phyloP scores from a whole-genome alignment of 345 rosid species.

The Eucalyptus erythrocorys region DNA sequence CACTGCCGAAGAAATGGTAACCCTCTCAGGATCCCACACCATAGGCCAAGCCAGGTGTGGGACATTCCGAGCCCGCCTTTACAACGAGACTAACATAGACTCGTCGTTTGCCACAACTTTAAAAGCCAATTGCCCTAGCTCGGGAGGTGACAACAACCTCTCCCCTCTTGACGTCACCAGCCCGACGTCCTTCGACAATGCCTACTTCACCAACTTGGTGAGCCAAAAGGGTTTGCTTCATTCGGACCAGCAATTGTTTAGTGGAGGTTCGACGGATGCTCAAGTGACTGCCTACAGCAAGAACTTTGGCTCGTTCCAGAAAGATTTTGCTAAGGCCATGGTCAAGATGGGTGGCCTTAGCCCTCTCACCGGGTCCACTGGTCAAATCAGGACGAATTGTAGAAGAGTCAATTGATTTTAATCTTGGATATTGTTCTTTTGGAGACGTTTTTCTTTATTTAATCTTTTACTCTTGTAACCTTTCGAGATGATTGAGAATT shows the following conservation, averaged over 20 bases:
- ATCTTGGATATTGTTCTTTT: neutral
- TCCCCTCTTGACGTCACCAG: neutral
- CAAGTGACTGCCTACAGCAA: neutral
- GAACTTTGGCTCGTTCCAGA: neutral
- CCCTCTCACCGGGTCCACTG: neutral
- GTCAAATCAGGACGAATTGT: neutral
- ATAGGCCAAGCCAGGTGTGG: conserved; percentile 36
- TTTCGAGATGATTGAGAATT: neutral
- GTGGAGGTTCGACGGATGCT: neutral
- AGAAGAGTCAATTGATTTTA: neutral
- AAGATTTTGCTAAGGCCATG: neutral
- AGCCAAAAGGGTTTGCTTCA: neutral
- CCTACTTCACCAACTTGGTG: neutral
- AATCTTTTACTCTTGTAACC: neutral
- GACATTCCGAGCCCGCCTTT: conserved; percentile 23
- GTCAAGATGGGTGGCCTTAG: conserved; percentile 1
- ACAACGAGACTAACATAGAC: conserved; percentile 32
- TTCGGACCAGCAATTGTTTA: conserved; percentile 1
- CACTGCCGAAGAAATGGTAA: neutral
- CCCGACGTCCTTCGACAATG: neutral
- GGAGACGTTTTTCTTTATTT: neutral
- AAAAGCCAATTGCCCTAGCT: conserved; percentile 18
- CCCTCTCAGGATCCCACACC: conserved; percentile 26
- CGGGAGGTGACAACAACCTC: neutral
- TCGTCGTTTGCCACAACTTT: conserved; percentile 21